Percentiles rank a stretch among this genome's conserved stretches.
Evolutionary conservation across 139 green algal species (phyloP).

Genomic region (Prasinococcaceae sp.): DNA sequence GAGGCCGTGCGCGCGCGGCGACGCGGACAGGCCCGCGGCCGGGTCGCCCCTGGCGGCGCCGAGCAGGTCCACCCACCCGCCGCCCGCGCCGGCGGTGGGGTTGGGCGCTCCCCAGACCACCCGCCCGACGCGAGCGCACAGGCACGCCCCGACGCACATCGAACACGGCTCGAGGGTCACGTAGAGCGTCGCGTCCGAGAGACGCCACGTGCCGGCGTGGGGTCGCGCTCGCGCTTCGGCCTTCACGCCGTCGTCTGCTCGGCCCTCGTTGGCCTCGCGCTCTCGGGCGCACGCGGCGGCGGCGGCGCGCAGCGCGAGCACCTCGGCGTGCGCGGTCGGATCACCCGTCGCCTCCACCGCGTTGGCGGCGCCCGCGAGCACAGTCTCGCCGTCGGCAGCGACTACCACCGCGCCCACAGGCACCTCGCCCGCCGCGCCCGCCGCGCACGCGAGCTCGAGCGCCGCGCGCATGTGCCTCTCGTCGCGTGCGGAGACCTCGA

Average conservation of each 20-base stretch:
- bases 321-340: conserved; percentile 71
- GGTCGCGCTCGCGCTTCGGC: no score
- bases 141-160: conserved; percentile 85
- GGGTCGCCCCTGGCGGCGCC: neutral
- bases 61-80: conserved; percentile 71
- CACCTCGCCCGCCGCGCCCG: conserved; percentile 42
- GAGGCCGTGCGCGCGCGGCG: neutral
- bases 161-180: conserved; percentile 84
- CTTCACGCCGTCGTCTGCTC: neutral
- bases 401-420: conserved; percentile 70
- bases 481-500: no score
- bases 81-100: conserved; percentile 55
- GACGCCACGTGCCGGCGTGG: no score
- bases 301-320: conserved; percentile 50
- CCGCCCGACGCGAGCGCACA: conserved; percentile 54
- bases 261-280: conserved; percentile 7
- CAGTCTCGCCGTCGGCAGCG: neutral
- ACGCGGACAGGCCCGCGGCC: neutral
- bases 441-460: conserved; percentile 27
- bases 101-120: conserved; percentile 79
- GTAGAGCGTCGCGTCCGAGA: conserved; percentile 67
- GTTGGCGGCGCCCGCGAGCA: conserved; percentile 38
- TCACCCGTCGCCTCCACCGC: conserved; percentile 28
- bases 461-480: conserved; percentile 33
- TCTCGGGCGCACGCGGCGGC: conserved; percentile 1